phyloP scores from a whole-genome alignment of 495 filamentous ascomycete species.

The Trichoderma reesei region DNA sequence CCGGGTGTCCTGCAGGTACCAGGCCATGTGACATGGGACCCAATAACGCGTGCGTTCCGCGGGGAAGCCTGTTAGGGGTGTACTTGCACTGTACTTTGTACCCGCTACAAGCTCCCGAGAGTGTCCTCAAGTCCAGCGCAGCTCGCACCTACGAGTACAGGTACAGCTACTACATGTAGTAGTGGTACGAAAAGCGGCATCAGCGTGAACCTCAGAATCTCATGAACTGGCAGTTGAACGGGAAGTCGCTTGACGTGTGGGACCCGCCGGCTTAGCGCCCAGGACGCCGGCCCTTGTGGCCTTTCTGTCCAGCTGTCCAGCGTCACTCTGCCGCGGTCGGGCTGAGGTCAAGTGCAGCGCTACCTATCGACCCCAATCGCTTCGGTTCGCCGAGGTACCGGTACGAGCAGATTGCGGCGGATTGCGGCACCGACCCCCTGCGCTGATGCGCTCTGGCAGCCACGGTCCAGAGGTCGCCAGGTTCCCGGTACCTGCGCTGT shows the following conservation, averaged over 20 bases:
- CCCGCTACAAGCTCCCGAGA: background rate
- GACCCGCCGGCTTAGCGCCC: conserved; percentile 5
- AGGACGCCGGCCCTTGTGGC: background rate
- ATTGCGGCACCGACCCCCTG: background rate
- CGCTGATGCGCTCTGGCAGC: conserved; percentile 3
- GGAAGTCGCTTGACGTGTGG: background rate
- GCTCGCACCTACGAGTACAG: too few species aligned
- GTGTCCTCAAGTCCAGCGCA: too few species aligned
- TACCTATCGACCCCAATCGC: background rate
- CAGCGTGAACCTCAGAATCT: too few species aligned
- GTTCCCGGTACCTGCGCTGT: background rate
- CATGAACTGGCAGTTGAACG: too few species aligned
- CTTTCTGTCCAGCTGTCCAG: too few species aligned
- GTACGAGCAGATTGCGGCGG: background rate
- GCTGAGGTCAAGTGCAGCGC: background rate
- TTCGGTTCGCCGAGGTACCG: background rate
- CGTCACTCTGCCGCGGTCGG: background rate
- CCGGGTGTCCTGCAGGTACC: conserved; percentile 4
- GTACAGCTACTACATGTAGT: too few species aligned
- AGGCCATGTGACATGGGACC: background rate
- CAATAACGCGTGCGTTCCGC: conserved; percentile 1
- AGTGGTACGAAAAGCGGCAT: too few species aligned
- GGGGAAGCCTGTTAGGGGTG: conserved; percentile 7
- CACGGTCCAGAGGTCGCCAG: background rate
- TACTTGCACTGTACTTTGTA: background rate